Percentiles rank a stretch among this genome's conserved stretches.
Conservation (phyloP, 2,329 filamentous ascomycete species). For the Colletotrichum camelliae region DNA sequence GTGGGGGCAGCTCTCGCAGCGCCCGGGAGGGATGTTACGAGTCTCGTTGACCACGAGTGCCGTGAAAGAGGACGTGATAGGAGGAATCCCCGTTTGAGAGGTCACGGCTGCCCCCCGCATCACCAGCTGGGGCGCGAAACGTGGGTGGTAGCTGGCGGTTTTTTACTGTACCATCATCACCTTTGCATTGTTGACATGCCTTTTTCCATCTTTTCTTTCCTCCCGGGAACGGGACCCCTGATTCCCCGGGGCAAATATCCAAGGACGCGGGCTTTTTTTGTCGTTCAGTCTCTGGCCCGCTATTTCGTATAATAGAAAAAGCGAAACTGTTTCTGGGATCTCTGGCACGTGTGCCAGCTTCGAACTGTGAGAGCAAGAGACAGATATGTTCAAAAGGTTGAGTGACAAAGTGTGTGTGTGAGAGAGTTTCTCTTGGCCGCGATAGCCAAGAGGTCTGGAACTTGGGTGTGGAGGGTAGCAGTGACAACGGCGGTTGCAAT, state of each 20-base stretch:
- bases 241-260: neutral
- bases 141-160: neutral
- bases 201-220: neutral
- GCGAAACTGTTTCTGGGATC: conserved; percentile 18
- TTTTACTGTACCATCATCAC: conserved; percentile 17
- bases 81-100: neutral
- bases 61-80: conserved; percentile 6
- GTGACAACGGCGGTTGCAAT: neutral
- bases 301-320: conserved; percentile 16
- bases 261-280: neutral
- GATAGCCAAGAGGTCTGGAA: neutral
- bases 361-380: neutral
- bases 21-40: neutral
- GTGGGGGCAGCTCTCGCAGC: neutral
- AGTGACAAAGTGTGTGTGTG: neutral
- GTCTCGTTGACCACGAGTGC: neutral
- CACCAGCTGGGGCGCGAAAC: neutral
- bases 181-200: conserved; percentile 6
- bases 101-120: neutral
- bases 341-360: neutral
- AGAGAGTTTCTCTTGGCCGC: neutral
- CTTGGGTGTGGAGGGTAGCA: neutral
- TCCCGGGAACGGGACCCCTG: conserved; percentile 6
- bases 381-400: neutral
- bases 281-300: neutral